Percentiles rank a stretch among this genome's conserved stretches.
Conservation (phyloP, 148 eudicot species). For the Silene uniflora region DNA sequence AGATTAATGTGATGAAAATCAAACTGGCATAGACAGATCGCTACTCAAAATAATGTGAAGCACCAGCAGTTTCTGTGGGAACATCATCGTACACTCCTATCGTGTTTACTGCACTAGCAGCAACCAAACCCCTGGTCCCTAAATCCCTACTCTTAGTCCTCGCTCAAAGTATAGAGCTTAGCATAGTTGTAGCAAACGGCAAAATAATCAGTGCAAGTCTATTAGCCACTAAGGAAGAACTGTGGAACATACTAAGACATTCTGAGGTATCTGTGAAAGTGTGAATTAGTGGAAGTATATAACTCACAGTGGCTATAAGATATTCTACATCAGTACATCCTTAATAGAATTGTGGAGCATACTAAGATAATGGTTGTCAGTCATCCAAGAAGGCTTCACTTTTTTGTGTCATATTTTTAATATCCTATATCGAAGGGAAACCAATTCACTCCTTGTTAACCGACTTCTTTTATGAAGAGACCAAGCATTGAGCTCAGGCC, state of each 20-base stretch:
- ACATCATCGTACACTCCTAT: not conserved
- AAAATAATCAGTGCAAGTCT: too few relatives aligned
- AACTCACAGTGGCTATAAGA: too few relatives aligned
- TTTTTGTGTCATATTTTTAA: not conserved
- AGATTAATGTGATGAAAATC: too few relatives aligned
- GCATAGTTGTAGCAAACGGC: not conserved
- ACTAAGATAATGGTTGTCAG: too few relatives aligned
- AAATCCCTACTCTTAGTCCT: too few relatives aligned
- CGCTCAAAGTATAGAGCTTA: not conserved
- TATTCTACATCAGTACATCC: too few relatives aligned
- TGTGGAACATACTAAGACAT: too few relatives aligned
- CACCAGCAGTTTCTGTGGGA: not conserved
- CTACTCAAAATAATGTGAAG: not conserved
- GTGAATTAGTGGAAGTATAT: too few relatives aligned
- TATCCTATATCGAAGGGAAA: not conserved
- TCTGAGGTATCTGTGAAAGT: too few relatives aligned
- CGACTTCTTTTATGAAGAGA: not conserved
- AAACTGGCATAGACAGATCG: too few relatives aligned
- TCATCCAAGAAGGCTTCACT: not conserved
- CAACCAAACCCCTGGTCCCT: not conserved
- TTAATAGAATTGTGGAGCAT: too few relatives aligned
- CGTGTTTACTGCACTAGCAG: not conserved
- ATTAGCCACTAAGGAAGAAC: too few relatives aligned
- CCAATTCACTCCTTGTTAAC: not conserved
- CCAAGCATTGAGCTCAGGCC: conserved; percentile 1